A percentile compares a stretch with the other conserved stretches of the same genome.
Conservation (phyloP, 2,329 filamentous ascomycete species). For the Aureobasidium sp. region DNA sequence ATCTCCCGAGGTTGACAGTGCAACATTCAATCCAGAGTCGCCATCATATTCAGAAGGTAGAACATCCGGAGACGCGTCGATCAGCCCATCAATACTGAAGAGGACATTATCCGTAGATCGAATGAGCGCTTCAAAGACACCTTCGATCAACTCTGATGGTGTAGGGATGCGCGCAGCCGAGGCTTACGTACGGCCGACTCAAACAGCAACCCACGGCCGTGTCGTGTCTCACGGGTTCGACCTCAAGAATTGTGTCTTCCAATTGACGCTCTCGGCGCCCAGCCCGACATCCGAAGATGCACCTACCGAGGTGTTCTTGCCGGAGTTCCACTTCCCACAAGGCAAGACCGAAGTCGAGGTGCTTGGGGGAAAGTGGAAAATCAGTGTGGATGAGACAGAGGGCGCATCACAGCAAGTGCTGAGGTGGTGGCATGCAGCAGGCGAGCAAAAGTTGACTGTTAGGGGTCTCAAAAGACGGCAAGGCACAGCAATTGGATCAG, state of each 20-base stretch:
- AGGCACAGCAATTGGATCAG: slow-evolving; percentile 31
- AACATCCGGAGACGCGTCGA: slow-evolving; percentile 44
- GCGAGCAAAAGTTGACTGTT: slow-evolving; percentile 72
- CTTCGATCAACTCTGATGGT: slow-evolving; percentile 36
- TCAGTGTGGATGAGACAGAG: slow-evolving; percentile 60
- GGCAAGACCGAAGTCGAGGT: slow-evolving; percentile 65
- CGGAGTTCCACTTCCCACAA: slow-evolving; percentile 85
- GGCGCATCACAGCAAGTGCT: slow-evolving; percentile 62
- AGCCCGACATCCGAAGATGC: slow-evolving; percentile 53
- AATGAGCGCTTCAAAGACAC: slow-evolving; percentile 29
- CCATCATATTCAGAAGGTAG: slow-evolving; percentile 50
- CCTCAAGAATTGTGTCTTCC: slow-evolving; percentile 69
- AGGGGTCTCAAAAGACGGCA: slow-evolving; percentile 62
- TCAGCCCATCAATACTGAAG: slow-evolving; percentile 71
- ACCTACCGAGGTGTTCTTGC: slow-evolving; percentile 78
- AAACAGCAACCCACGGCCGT: slow-evolving; percentile 65
- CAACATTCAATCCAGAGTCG: slow-evolving; percentile 43
- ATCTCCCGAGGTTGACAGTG: slow-evolving; percentile 34
- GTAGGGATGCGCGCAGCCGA: slow-evolving; percentile 84
- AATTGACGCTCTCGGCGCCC: slow-evolving; percentile 58
- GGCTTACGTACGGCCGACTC: slow-evolving; percentile 81
- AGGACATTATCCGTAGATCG: slow-evolving; percentile 56
- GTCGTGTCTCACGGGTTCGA: slow-evolving; percentile 73
- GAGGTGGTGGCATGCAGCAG: slow-evolving; percentile 87
- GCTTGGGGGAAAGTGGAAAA: slow-evolving; percentile 83